phyloP scores from a whole-genome alignment of 768 basidiomycete species.

The Mycena chlorophos region DNA sequence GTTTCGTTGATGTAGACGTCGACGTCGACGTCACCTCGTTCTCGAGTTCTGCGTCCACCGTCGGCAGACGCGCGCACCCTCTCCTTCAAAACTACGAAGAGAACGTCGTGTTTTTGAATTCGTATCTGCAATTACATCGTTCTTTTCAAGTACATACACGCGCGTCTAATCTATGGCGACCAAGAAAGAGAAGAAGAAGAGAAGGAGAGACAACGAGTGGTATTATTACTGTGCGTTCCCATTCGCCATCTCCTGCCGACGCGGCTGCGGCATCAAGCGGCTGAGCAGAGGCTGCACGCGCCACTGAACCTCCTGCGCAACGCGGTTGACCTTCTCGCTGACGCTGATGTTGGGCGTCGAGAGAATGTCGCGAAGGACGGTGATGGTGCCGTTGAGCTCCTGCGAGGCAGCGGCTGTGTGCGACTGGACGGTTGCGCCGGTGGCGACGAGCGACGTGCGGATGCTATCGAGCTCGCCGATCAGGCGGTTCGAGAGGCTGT shows the following conservation, averaged over 20 bases:
- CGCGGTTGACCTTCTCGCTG: conserved; percentile 60
- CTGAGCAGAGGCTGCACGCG: conserved; percentile 65
- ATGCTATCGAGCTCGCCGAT: conserved; percentile 65
- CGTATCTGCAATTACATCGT: neutral
- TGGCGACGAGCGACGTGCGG: conserved; percentile 54
- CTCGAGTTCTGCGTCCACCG: too few relatives aligned
- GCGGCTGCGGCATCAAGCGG: neutral
- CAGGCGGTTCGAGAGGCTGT: conserved; percentile 65
- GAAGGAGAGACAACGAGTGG: neutral
- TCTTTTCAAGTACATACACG: conserved; percentile 6
- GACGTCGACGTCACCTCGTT: too few relatives aligned
- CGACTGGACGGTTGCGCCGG: conserved; percentile 45
- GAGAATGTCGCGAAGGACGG: conserved; percentile 56
- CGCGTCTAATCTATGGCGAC: conserved; percentile 19
- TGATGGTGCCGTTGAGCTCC: conserved; percentile 45
- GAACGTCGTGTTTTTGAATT: neutral
- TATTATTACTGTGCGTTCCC: conserved; percentile 6
- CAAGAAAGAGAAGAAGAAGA: conserved; percentile 6
- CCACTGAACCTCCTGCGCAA: conserved; percentile 58
- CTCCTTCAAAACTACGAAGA: neutral
- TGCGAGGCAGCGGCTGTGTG: conserved; percentile 44
- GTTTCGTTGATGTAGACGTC: too few relatives aligned
- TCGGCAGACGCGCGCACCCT: too few relatives aligned
- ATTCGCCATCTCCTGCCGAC: conserved; percentile 5
- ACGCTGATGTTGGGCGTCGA: conserved; percentile 54